Percentiles rank a stretch among this genome's conserved stretches.
Evolutionary conservation across 805 yeast species (phyloP).

Genomic region (Ogataea nitratoaversa): DNA sequence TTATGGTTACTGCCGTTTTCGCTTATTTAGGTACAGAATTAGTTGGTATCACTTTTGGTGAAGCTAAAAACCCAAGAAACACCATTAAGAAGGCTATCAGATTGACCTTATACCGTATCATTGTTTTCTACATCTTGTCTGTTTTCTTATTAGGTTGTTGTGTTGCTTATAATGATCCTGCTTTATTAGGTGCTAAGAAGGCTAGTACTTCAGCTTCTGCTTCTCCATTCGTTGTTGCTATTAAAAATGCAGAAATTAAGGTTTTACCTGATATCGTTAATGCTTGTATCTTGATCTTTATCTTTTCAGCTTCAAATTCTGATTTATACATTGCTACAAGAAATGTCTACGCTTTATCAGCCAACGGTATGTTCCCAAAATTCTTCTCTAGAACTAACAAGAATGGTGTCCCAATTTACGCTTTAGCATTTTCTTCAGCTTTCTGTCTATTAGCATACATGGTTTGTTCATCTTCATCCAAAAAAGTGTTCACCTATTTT

Average conservation of each 20-base stretch:
- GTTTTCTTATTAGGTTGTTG: slow-evolving; percentile 54
- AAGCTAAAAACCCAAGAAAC: slow-evolving; percentile 44
- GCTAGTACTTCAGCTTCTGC: slow-evolving; percentile 61
- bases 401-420: slow-evolving; percentile 65
- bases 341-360: slow-evolving; percentile 66
- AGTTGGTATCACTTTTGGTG: slow-evolving; percentile 46
- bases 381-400: slow-evolving; percentile 61
- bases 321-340: slow-evolving; percentile 76
- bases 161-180: slow-evolving; percentile 48
- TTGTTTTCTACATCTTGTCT: slow-evolving; percentile 47
- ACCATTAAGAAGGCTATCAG: slow-evolving; percentile 50
- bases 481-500: slow-evolving; percentile 59
- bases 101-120: slow-evolving; percentile 52
- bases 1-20: slow-evolving; percentile 48
- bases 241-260: slow-evolving; percentile 56
- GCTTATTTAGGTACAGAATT: slow-evolving; percentile 50
- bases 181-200: slow-evolving; percentile 38
- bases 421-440: slow-evolving; percentile 44
- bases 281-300: slow-evolving; percentile 71
- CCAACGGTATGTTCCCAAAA: slow-evolving; percentile 70
- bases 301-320: slow-evolving; percentile 78
- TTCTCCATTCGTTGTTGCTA: slow-evolving; percentile 83
- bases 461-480: slow-evolving; percentile 55
- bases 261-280: slow-evolving; percentile 75
- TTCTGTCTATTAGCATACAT: slow-evolving; percentile 69